Evolutionary conservation across 306 rosid species (phyloP).

Genomic region (Prinsepia uniflora): DNA sequence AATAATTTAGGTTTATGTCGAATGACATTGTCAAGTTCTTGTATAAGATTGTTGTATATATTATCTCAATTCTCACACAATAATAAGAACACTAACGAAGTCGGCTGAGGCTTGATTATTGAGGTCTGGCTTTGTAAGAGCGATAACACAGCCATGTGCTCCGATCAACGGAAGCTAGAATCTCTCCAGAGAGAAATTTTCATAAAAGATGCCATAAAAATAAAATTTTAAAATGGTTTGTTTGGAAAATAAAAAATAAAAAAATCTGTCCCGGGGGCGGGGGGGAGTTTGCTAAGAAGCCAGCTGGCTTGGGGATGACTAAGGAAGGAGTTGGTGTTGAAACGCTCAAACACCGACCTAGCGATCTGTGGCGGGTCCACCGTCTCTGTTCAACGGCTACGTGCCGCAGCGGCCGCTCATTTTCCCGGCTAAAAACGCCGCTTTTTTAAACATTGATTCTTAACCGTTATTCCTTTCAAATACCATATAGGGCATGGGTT

Average conservation of each 20-base stretch:
- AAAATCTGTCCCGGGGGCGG: background rate
- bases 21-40: no score
- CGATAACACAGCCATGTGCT: no score
- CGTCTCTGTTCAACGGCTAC: slow-evolving; percentile 7
- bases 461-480: background rate
- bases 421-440: slow-evolving; percentile 7
- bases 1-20: no score
- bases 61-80: no score
- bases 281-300: background rate
- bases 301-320: slow-evolving; percentile 34
- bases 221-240: background rate
- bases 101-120: no score
- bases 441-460: background rate
- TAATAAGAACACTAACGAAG: no score
- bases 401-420: background rate
- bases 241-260: background rate
- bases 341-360: slow-evolving; percentile 56
- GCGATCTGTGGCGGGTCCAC: slow-evolving; percentile 32
- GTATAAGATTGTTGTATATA: no score
- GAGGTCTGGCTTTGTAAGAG: no score
- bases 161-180: no score
- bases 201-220: background rate
- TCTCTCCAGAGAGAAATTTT: background rate
- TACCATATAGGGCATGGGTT: background rate
- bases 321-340: slow-evolving; percentile 22